A percentile compares a stretch with the other conserved stretches of the same genome.
These are phyloP conservation scores for Penicillium canariense DNA, from an alignment of 495 filamentous ascomycete species.

Conservation along the genomic window DNA sequence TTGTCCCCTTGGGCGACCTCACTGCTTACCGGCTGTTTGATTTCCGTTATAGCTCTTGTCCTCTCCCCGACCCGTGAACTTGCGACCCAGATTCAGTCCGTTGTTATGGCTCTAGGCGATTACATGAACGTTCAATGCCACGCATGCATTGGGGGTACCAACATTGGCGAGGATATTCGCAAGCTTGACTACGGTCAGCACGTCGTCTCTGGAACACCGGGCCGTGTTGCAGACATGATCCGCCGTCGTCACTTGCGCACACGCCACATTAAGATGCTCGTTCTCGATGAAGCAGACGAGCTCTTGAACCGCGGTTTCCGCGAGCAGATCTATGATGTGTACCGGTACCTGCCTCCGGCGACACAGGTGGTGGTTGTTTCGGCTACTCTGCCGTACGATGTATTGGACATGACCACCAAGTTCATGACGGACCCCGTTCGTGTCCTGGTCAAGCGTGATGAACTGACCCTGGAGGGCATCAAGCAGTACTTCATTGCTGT, in stretches of 20 bases:
- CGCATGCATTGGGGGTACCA: constrained; percentile 97
- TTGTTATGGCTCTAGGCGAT: constrained; percentile 94
- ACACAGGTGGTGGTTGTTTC: constrained; percentile 98
- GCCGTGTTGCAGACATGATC: constrained; percentile 98
- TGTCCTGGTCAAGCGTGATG: constrained; percentile 99
- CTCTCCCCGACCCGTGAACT: constrained; percentile 98
- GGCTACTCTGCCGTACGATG: constrained; percentile 95
- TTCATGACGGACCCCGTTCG: constrained; percentile 99
- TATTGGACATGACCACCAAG: constrained; percentile 98
- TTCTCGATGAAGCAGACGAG: constrained; percentile 97
- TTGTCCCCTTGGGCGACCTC: not conserved
- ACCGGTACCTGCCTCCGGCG: constrained; percentile 90
- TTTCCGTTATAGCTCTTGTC: constrained; percentile 64
- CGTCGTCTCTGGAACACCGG: constrained; percentile 93
- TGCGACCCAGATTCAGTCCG: constrained; percentile 95
- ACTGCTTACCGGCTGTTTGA: constrained; percentile 13
- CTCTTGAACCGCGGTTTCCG: constrained; percentile 89
- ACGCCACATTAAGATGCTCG: constrained; percentile 96
- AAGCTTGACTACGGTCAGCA: constrained; percentile 96
- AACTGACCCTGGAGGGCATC: constrained; percentile 95
- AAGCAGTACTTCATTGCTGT: constrained; percentile 99
- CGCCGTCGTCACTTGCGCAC: constrained; percentile 91
- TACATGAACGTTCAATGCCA: constrained; percentile 99
- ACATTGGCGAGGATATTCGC: constrained; percentile 94
- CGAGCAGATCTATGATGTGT: constrained; percentile 99